phyloP scores from a whole-genome alignment of 2,329 filamentous ascomycete genomes.

The Alternaria dauci region DNA sequence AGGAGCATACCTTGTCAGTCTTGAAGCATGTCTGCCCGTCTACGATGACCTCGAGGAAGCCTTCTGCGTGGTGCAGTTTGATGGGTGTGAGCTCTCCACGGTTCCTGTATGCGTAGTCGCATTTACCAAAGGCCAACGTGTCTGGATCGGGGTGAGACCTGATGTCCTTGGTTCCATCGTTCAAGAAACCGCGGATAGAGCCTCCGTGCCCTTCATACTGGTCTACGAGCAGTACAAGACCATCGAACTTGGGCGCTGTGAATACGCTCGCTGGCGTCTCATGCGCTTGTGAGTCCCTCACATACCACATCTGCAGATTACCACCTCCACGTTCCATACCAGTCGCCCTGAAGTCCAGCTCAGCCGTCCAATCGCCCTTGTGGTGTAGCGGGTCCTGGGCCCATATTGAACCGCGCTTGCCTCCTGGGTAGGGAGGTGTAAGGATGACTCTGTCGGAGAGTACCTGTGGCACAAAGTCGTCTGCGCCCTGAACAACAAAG shows the following conservation, averaged over 20 bases:
- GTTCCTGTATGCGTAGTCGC: slow-evolving; percentile 90
- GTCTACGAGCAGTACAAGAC: slow-evolving; percentile 87
- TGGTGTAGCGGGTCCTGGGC: slow-evolving; percentile 67
- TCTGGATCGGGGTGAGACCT: slow-evolving; percentile 79
- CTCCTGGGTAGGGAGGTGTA: slow-evolving; percentile 86
- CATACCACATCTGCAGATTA: slow-evolving; percentile 94
- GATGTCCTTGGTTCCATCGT: slow-evolving; percentile 86
- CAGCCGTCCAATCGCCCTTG: slow-evolving; percentile 77
- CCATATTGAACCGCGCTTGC: slow-evolving; percentile 86
- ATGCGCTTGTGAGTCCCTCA: slow-evolving; percentile 69
- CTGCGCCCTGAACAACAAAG: slow-evolving; percentile 61
- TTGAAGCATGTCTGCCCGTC: slow-evolving; percentile 86
- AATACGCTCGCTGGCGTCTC: slow-evolving; percentile 82
- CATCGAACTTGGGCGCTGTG: slow-evolving; percentile 84
- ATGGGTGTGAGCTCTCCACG: slow-evolving; percentile 83
- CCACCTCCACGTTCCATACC: slow-evolving; percentile 86
- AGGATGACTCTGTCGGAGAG: slow-evolving; percentile 92
- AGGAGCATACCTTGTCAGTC: slow-evolving; percentile 65
- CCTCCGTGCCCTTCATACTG: slow-evolving; percentile 80
- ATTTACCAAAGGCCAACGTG: slow-evolving; percentile 90
- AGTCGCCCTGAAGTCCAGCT: slow-evolving; percentile 86
- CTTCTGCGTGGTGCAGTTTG: slow-evolving; percentile 72
- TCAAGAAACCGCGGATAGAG: slow-evolving; percentile 89
- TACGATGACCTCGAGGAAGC: slow-evolving; percentile 77
- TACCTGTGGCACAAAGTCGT: slow-evolving; percentile 65